Conservation (phyloP, 108 stramenopile species). For the Stephanodiscus minutulus region DNA sequence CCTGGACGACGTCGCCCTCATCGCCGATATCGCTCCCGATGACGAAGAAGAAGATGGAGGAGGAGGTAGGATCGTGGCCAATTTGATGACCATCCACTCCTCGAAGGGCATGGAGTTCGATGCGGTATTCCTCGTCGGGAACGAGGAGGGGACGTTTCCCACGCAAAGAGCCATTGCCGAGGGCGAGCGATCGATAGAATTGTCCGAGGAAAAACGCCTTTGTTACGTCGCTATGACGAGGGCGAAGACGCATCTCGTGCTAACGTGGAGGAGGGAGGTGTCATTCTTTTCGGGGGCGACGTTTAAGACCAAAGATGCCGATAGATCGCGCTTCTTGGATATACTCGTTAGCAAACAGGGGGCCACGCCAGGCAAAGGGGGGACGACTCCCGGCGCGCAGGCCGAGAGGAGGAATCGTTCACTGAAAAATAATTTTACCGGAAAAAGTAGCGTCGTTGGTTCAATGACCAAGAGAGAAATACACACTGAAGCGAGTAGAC, state of each 20-base stretch:
- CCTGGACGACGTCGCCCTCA: constrained; percentile 77
- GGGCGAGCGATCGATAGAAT: constrained; percentile 58
- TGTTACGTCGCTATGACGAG: constrained; percentile 95
- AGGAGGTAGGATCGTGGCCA: constrained; percentile 61
- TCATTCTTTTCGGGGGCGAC: constrained; percentile 49
- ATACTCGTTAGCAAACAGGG: constrained; percentile 45
- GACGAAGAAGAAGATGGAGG: constrained; percentile 37
- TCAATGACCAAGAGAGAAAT: too few species aligned
- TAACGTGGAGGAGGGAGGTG: constrained; percentile 83
- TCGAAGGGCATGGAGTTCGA: constrained; percentile 94
- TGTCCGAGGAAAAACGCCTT: constrained; percentile 86
- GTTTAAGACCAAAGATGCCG: constrained; percentile 46
- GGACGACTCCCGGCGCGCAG: background rate
- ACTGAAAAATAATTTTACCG: background rate
- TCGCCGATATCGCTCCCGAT: constrained; percentile 69
- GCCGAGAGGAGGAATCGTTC: background rate
- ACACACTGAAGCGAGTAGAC: too few species aligned
- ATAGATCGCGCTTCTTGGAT: constrained; percentile 71
- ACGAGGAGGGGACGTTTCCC: too few species aligned
- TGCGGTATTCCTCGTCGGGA: constrained; percentile 76
- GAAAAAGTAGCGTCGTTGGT: background rate
- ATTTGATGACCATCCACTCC: constrained; percentile 90
- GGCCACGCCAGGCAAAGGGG: constrained; percentile 5
- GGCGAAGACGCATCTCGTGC: constrained; percentile 79
- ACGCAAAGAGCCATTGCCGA: too few species aligned